Conservation (phyloP, 495 filamentous ascomycete species). For the Chaetomium tenue region DNA sequence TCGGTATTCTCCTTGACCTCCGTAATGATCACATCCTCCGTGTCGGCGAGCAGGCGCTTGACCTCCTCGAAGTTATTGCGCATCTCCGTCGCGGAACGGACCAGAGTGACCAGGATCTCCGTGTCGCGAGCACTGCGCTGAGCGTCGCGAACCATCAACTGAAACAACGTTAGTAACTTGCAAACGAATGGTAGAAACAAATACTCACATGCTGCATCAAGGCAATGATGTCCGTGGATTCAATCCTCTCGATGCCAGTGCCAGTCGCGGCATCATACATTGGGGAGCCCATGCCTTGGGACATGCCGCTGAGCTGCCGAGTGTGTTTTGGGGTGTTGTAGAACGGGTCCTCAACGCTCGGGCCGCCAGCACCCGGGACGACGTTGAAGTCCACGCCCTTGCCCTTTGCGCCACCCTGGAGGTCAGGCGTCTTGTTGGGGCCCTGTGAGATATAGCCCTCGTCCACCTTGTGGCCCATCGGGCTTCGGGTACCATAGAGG, state of each 20-base stretch:
- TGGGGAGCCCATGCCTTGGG: slow-evolving; percentile 83
- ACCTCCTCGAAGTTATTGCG: slow-evolving; percentile 95
- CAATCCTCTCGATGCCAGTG: slow-evolving; percentile 83
- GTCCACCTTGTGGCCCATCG: slow-evolving; percentile 54
- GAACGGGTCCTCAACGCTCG: slow-evolving; percentile 56
- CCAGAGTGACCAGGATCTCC: slow-evolving; percentile 91
- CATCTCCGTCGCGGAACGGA: slow-evolving; percentile 94
- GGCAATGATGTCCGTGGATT: slow-evolving; percentile 95
- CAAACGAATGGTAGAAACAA: not conserved
- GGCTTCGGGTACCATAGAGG: slow-evolving; percentile 48
- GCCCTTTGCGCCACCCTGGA: slow-evolving; percentile 43
- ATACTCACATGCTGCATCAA: slow-evolving; percentile 89
- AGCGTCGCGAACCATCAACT: slow-evolving; percentile 94
- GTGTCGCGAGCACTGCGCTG: slow-evolving; percentile 96
- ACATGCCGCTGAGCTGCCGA: slow-evolving; percentile 81
- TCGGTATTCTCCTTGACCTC: slow-evolving; percentile 84
- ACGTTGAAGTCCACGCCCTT: slow-evolving; percentile 61
- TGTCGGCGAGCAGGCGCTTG: slow-evolving; percentile 85
- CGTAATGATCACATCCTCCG: slow-evolving; percentile 79
- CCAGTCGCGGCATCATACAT: slow-evolving; percentile 91
- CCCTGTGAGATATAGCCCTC: slow-evolving; percentile 91
- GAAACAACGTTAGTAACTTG: slow-evolving; percentile 39
- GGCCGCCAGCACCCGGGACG: slow-evolving; percentile 48
- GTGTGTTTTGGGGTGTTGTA: slow-evolving; percentile 58
- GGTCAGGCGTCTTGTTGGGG: slow-evolving; percentile 65